phyloP scores from a whole-genome alignment of 225 moss, liverwort and hornwort genomes.

The Physcomitrellopsis africana region DNA sequence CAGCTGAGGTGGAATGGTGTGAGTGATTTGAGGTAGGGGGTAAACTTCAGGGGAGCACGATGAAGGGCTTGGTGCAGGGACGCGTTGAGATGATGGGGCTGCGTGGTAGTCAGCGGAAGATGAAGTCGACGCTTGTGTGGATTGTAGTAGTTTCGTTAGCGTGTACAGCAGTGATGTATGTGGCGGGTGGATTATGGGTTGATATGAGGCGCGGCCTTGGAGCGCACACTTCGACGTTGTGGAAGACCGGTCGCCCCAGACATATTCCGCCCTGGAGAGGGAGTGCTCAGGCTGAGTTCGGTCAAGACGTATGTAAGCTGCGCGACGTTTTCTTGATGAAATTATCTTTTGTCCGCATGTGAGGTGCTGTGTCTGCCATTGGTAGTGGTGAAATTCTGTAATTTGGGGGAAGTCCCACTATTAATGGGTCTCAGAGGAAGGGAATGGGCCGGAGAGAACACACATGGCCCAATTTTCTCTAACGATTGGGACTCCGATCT shows the following conservation, averaged over 20 bases:
- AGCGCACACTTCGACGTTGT: conserved; percentile 23
- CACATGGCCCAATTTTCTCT: too few relatives aligned
- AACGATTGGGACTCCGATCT: too few relatives aligned
- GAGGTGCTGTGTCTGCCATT: too few relatives aligned
- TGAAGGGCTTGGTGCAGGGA: too few relatives aligned
- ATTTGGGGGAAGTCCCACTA: too few relatives aligned
- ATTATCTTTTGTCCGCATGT: not conserved
- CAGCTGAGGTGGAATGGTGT: too few relatives aligned
- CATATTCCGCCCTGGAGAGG: conserved; percentile 37
- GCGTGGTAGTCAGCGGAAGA: conserved; percentile 6
- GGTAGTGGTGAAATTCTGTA: too few relatives aligned
- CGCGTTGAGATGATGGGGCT: too few relatives aligned
- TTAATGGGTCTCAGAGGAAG: too few relatives aligned
- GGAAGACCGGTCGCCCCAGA: conserved; percentile 29
- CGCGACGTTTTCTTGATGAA: not conserved
- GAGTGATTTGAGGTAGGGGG: too few relatives aligned
- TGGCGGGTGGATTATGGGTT: conserved; percentile 29
- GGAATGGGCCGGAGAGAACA: too few relatives aligned
- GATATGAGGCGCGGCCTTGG: conserved; percentile 36
- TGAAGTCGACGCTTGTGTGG: conserved; percentile 29
- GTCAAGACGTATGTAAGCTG: conserved; percentile 37
- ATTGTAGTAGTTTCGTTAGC: conserved; percentile 35
- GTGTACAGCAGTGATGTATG: conserved; percentile 38
- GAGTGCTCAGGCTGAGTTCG: not conserved
- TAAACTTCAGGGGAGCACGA: too few relatives aligned